phyloP scores from a whole-genome alignment of 2,329 filamentous ascomycete genomes.

The Verticillium tricorpus region DNA sequence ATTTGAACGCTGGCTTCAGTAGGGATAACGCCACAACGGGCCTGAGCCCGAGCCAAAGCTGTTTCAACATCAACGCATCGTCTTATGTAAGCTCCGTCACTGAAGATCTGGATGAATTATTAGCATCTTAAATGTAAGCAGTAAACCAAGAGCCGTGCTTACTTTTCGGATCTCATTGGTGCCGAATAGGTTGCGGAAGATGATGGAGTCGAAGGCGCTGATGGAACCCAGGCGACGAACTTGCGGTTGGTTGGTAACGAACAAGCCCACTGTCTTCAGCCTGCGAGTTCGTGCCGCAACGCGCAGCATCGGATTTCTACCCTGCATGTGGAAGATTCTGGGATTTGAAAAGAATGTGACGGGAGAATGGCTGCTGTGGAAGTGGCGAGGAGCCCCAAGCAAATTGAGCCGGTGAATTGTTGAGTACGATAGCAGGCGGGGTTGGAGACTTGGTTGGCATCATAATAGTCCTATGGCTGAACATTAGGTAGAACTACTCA shows the following conservation, averaged over 20 bases:
- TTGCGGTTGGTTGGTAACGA: not conserved
- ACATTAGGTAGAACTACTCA: too few species aligned
- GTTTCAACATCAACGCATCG: constrained; percentile 46
- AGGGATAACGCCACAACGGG: constrained; percentile 41
- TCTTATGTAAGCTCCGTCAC: constrained; percentile 42
- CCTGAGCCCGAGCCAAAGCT: constrained; percentile 46
- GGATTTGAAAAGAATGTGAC: too few species aligned
- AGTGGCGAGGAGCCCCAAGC: too few species aligned
- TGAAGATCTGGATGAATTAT: constrained; percentile 29
- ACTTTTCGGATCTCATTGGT: constrained; percentile 45
- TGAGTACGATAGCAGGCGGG: too few species aligned
- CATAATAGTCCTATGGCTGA: too few species aligned
- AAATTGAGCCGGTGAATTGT: too few species aligned
- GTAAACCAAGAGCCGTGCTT: not conserved
- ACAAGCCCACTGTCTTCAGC: not conserved
- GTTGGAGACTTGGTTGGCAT: too few species aligned
- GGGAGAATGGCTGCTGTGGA: too few species aligned
- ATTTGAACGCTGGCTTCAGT: constrained; percentile 26
- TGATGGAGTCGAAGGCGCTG: constrained; percentile 39
- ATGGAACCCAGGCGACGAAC: not conserved
- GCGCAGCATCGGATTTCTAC: not conserved
- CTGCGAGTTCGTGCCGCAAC: not conserved
- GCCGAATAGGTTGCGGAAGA: constrained; percentile 47
- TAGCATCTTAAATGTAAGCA: not conserved
- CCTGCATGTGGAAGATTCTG: too few species aligned